Evolutionary conservation across 768 basidiomycete species (phyloP).

Genomic region (Kwoniella sp.): DNA sequence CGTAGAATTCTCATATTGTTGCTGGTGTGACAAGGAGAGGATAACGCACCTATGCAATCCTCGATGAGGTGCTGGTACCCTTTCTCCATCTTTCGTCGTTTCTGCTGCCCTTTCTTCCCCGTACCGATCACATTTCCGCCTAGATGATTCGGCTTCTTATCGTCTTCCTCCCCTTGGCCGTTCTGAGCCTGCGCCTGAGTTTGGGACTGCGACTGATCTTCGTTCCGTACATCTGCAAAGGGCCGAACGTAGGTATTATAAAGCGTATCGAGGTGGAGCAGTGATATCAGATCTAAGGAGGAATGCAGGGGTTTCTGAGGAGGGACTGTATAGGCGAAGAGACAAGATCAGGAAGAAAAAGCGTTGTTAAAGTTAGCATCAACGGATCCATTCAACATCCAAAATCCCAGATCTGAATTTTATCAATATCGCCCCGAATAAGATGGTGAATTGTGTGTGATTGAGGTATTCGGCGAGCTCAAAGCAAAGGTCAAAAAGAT

Average conservation of each 20-base stretch:
- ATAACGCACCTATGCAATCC: conserved; percentile 45
- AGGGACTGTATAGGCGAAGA: conserved; percentile 28
- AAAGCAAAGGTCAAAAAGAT: too few relatives aligned
- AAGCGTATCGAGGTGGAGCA: conserved; percentile 39
- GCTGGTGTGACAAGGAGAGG: too few relatives aligned
- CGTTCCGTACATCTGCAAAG: conserved; percentile 27
- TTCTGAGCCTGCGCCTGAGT: not conserved
- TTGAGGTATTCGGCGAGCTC: too few relatives aligned
- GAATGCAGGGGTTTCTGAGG: conserved; percentile 37
- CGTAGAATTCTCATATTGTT: too few relatives aligned
- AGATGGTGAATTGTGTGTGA: too few relatives aligned
- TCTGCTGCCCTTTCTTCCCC: conserved; percentile 18
- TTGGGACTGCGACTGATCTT: conserved; percentile 8
- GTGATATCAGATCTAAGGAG: conserved; percentile 40
- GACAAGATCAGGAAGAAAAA: too few relatives aligned
- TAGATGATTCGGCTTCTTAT: conserved; percentile 3
- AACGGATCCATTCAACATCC: too few relatives aligned
- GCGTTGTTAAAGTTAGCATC: too few relatives aligned
- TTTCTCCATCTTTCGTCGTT: conserved; percentile 35
- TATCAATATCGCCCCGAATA: too few relatives aligned
- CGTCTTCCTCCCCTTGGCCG: conserved; percentile 4
- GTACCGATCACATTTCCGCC: not conserved
- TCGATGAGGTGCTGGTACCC: conserved; percentile 44
- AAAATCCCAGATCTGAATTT: too few relatives aligned
- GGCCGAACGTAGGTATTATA: conserved; percentile 47